Base-by-base conservation (phyloP, 2,329 filamentous ascomycete species). In the Diaporthe amygdali region DNA sequence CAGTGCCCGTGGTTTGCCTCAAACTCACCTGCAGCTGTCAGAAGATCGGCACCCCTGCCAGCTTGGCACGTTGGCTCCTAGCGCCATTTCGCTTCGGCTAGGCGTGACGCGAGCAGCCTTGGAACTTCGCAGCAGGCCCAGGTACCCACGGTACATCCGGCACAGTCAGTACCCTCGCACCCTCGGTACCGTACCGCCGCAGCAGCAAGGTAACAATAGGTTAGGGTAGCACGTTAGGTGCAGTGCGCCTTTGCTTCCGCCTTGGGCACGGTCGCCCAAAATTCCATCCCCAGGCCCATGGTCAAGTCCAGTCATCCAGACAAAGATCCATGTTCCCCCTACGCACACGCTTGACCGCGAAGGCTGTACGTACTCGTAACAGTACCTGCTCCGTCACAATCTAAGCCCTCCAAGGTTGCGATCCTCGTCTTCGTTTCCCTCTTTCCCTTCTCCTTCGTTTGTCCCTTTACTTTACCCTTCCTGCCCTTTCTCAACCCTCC, bases 321-420 rank as follows among this genome's bases (percentile, higher is more conserved):
- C 39, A 46, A 32, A 63, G 56, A 63, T 63, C 56, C 56, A 32
- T 63, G 56, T 32, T 17, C 39, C 39, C 49, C 56, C 56, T 30
- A 32, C 56, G 56, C 25, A 46, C 27, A 46, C 56, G 56, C 56
- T 63, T 22, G 56, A 44, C 56, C 12, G 25, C 41, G 56, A 47
- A 49, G 59, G 41, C 59, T 63, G 59, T 63, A 63, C 61, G 2
- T 46, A 20, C 46, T n/a, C n/a, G 66, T 56, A 56, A 51, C 39
- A 39, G 64, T 47, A 67, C 49, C 27, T 55, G 27, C 39, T 49
- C 66, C 52, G 52, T 68, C 54, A 59, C 66, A 68, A 70, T 73
- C 71, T 73, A 73, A 73, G 71, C 71, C 71, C 64, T 71, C 34
- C 71, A 68, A 68, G 71, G 71, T 63, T 71, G 63, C 22, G 63